phyloP scores from a whole-genome alignment of 768 basidiomycete species.

The Macrolepiota fuliginosa region DNA sequence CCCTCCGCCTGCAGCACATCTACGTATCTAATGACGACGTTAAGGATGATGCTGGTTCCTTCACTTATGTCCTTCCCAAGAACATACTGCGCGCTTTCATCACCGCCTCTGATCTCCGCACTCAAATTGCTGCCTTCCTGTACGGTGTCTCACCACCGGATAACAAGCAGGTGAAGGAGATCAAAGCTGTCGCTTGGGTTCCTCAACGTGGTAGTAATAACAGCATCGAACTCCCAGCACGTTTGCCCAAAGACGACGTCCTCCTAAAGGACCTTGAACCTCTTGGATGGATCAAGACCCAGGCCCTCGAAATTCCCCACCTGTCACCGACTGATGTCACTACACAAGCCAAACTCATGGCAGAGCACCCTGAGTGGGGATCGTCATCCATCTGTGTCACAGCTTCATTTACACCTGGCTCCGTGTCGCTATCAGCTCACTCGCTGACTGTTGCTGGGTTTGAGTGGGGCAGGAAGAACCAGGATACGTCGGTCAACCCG shows the following conservation, averaged over 20 bases:
- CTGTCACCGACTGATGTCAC: conserved; percentile 92
- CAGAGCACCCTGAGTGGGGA: conserved; percentile 92
- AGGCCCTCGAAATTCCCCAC: conserved; percentile 88
- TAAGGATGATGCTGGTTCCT: conserved; percentile 94
- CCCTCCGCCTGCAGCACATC: conserved; percentile 95
- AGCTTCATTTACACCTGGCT: conserved; percentile 96
- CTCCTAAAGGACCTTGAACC: conserved; percentile 94
- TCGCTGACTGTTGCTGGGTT: conserved; percentile 89
- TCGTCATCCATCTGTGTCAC: conserved; percentile 93
- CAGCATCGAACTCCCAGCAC: conserved; percentile 84
- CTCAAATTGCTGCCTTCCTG: conserved; percentile 92
- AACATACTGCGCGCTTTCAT: conserved; percentile 95
- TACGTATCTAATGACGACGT: conserved; percentile 99
- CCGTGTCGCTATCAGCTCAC: conserved; percentile 93
- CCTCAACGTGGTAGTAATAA: conserved; percentile 97
- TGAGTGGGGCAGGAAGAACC: conserved; percentile 97
- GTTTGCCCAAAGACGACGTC: conserved; percentile 93
- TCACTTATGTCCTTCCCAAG: conserved; percentile 96
- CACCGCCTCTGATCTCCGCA: conserved; percentile 88
- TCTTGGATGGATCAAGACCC: conserved; percentile 96
- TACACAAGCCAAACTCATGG: conserved; percentile 96
- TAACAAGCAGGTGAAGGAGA: conserved; percentile 98
- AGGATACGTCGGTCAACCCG: conserved; percentile 81
- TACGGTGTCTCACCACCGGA: conserved; percentile 93
- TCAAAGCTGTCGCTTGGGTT: conserved; percentile 97